Evolutionary conservation across 164 flowering plant species (phyloP).

Genomic region (Vitis rupestris): DNA sequence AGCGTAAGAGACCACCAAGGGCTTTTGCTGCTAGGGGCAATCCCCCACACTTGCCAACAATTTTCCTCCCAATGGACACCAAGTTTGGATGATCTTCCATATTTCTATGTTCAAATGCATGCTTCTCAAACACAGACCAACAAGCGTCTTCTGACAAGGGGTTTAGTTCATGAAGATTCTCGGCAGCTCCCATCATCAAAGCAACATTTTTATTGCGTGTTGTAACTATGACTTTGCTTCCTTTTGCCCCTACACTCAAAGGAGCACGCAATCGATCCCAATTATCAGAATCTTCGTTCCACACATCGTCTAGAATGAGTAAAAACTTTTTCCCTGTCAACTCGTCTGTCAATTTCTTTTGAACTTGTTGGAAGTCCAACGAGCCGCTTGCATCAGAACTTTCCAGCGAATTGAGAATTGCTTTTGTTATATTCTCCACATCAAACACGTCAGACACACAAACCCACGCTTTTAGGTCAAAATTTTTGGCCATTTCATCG

Average conservation of each 20-base stretch:
- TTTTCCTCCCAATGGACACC: no score
- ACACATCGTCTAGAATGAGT: slow-evolving; percentile 13
- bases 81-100: no score
- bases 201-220: no score
- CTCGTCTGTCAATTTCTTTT: background rate
- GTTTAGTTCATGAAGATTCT: no score
- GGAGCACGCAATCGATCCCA: slow-evolving; percentile 3
- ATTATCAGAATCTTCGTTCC: background rate
- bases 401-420: background rate
- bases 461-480: slow-evolving; percentile 5
- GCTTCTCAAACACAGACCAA: no score
- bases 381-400: background rate
- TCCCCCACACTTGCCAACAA: no score
- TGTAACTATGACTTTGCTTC: slow-evolving; percentile 3
- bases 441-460: slow-evolving; percentile 10
- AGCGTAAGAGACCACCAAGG: no score
- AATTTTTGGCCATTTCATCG: background rate
- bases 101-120: no score
- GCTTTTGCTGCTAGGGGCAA: no score
- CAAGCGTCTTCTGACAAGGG: no score
- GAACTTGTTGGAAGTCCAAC: background rate
- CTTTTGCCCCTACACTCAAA: slow-evolving; percentile 7
- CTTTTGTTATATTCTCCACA: background rate
- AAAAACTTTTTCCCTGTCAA: slow-evolving; percentile 2
- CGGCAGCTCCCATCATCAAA: no score